Evolutionary conservation across 495 filamentous ascomycete genomes (phyloP).

Genomic region (Penicillium egyptiacum): DNA sequence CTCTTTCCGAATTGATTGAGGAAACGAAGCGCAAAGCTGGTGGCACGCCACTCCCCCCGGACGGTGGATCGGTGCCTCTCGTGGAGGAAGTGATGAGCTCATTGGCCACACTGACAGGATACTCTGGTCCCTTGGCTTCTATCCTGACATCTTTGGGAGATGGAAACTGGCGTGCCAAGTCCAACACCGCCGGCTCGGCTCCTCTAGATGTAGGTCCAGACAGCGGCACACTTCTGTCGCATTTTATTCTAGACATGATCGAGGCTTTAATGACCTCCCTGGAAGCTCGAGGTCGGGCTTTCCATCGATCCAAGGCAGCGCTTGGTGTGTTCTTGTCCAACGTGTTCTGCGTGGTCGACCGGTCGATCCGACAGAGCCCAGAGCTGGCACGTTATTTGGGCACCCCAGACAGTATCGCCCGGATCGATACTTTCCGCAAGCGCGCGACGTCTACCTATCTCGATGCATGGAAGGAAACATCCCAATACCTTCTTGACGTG

Average conservation of each 20-base stretch:
- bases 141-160: constrained; percentile 91
- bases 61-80: constrained; percentile 76
- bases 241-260: constrained; percentile 83
- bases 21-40: constrained; percentile 73
- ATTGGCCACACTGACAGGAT: constrained; percentile 81
- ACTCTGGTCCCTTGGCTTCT: constrained; percentile 80
- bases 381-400: constrained; percentile 74
- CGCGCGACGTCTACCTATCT: constrained; percentile 78
- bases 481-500: constrained; percentile 81
- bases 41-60: constrained; percentile 64
- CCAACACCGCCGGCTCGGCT: constrained; percentile 62
- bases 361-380: constrained; percentile 72
- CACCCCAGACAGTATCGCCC: constrained; percentile 55
- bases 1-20: constrained; percentile 79
- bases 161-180: constrained; percentile 73
- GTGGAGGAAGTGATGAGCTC: constrained; percentile 84
- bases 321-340: constrained; percentile 92
- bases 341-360: constrained; percentile 79
- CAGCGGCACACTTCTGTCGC: constrained; percentile 80
- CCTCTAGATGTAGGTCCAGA: constrained; percentile 87
- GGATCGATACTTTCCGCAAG: constrained; percentile 83
- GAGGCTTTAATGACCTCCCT: constrained; percentile 74
- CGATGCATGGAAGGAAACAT: constrained; percentile 86
- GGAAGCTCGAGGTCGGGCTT: constrained; percentile 69
- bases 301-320: constrained; percentile 75